Evolutionary conservation across 257 asterid genomes (phyloP).

Genomic region (Solanum boliviense): DNA sequence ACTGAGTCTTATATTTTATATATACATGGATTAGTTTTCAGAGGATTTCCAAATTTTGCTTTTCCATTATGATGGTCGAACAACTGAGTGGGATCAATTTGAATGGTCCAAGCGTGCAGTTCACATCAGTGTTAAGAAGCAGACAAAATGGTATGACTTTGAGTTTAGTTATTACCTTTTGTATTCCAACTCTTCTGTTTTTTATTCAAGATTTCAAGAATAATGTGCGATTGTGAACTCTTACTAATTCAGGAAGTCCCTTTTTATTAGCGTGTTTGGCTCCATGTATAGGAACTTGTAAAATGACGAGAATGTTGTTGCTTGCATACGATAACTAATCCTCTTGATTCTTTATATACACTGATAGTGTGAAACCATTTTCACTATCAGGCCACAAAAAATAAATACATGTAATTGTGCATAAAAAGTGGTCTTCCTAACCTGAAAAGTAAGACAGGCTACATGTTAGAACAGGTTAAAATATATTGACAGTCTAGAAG

Average conservation of each 20-base stretch:
- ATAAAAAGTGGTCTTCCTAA: background rate
- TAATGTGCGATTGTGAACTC: background rate
- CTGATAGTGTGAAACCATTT: background rate
- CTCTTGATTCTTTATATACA: background rate
- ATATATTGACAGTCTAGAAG: background rate
- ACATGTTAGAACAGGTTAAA: background rate
- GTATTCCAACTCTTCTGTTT: background rate
- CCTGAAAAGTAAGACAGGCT: background rate
- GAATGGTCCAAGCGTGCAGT: constrained; percentile 92
- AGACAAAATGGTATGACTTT: constrained; percentile 78
- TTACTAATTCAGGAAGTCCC: background rate
- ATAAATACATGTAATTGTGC: background rate
- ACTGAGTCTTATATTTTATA: constrained; percentile 11
- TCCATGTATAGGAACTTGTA: background rate
- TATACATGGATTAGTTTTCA: constrained; percentile 47
- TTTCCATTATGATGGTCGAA: constrained; percentile 91
- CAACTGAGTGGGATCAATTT: constrained; percentile 95
- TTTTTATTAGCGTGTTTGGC: background rate
- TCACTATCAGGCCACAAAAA: background rate
- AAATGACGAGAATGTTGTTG: background rate
- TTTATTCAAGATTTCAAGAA: background rate
- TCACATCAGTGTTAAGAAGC: constrained; percentile 84
- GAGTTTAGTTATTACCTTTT: background rate
- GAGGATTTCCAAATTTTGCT: constrained; percentile 93
- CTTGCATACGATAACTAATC: background rate